Conservation (phyloP, 495 filamentous ascomycete genomes). For the Barbatosphaeria neglecta region DNA sequence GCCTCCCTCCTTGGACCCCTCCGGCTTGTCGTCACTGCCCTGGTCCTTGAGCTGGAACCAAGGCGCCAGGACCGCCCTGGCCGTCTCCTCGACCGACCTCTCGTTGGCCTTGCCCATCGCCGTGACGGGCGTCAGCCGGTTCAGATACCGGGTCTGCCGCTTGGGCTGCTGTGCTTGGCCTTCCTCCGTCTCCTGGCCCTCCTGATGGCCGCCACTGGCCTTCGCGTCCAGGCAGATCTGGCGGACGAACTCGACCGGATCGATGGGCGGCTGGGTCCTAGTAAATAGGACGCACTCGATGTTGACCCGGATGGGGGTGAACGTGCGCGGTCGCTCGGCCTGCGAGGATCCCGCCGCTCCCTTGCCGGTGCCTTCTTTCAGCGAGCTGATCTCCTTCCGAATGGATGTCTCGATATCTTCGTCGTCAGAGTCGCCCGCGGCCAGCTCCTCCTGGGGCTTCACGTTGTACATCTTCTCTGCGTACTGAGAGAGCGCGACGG, state of each 20-base stretch:
- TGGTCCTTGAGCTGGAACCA: slow-evolving; percentile 51
- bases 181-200: too few species aligned
- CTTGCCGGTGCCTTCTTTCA: slow-evolving; percentile 39
- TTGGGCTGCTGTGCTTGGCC: too few species aligned
- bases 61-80: slow-evolving; percentile 53
- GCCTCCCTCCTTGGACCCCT: too few species aligned
- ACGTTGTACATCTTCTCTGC: slow-evolving; percentile 47
- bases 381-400: slow-evolving; percentile 56
- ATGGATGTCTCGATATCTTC: slow-evolving; percentile 78
- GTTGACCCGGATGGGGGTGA: slow-evolving; percentile 56
- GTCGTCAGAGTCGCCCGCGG: slow-evolving; percentile 18
- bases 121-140: slow-evolving; percentile 73
- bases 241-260: slow-evolving; percentile 71
- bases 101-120: slow-evolving; percentile 67
- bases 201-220: slow-evolving; percentile 20
- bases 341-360: too few species aligned
- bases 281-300: slow-evolving; percentile 68
- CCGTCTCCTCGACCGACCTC: slow-evolving; percentile 61
- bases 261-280: slow-evolving; percentile 53
- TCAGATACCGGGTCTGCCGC: slow-evolving; percentile 62
- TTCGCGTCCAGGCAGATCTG: slow-evolving; percentile 58
- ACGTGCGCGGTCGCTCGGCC: slow-evolving; percentile 34
- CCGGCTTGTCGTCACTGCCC: not conserved
- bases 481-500: slow-evolving; percentile 29
- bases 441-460: slow-evolving; percentile 25